Percentiles rank a stretch among this genome's conserved stretches.
Conservation (phyloP, 495 filamentous ascomycete species). For the Penicillium argentinense region DNA sequence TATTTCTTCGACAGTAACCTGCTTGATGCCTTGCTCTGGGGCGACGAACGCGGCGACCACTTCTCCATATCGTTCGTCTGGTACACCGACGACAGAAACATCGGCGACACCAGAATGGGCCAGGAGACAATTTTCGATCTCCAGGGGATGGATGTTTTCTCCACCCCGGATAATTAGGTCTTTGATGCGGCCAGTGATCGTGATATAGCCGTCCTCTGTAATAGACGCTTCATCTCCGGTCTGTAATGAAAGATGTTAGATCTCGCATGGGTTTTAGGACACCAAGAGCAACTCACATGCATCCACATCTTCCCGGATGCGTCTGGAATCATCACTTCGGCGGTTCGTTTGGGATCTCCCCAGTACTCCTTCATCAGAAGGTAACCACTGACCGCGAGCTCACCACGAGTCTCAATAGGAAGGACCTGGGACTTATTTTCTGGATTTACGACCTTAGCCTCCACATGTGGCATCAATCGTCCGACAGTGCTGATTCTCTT, state of each 20-base stretch:
- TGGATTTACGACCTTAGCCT: conserved; percentile 79
- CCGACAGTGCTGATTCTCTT: conserved; percentile 80
- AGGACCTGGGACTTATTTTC: conserved; percentile 55
- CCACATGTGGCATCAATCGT: conserved; percentile 73
- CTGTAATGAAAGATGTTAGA: conserved; percentile 20
- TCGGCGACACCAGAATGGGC: conserved; percentile 66
- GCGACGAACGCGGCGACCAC: conserved; percentile 79
- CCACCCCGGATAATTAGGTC: conserved; percentile 92
- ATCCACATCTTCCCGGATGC: conserved; percentile 65
- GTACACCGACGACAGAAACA: conserved; percentile 78
- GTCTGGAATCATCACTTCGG: conserved; percentile 67
- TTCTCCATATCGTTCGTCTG: conserved; percentile 84
- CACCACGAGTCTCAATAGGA: conserved; percentile 66
- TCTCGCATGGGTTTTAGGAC: neutral
- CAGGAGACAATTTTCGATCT: conserved; percentile 90
- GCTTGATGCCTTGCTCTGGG: conserved; percentile 18
- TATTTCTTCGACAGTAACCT: conserved; percentile 48
- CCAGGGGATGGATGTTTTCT: conserved; percentile 94
- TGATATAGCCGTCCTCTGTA: conserved; percentile 64
- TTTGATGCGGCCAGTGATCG: conserved; percentile 79
- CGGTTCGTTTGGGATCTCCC: conserved; percentile 66
- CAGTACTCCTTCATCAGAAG: conserved; percentile 90
- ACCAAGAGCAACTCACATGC: conserved; percentile 47
- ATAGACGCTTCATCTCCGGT: conserved; percentile 94
- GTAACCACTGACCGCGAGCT: conserved; percentile 84